phyloP scores from a whole-genome alignment of 2,329 filamentous ascomycete species.

The Rutstroemia sydowiana region DNA sequence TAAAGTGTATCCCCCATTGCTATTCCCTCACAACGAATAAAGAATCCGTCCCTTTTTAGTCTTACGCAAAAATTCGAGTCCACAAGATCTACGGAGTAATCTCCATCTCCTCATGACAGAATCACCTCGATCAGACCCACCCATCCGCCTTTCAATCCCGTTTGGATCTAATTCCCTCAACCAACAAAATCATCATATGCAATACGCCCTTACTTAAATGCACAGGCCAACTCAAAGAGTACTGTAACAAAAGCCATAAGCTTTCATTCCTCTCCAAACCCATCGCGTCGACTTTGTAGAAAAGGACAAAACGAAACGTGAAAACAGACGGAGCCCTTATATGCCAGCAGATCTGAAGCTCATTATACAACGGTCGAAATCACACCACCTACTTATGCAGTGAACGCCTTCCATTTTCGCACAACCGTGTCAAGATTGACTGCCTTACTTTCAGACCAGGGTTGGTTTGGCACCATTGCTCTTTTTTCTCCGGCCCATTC shows the following conservation, averaged over 20 bases:
- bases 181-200: no score
- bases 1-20: not conserved
- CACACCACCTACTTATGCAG: slow-evolving; percentile 10
- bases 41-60: not conserved
- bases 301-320: not conserved
- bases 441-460: slow-evolving; percentile 10
- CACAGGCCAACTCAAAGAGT: no score
- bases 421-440: slow-evolving; percentile 4
- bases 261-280: no score
- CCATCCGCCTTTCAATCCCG: no score
- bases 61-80: not conserved
- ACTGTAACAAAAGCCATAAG: no score
- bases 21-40: not conserved
- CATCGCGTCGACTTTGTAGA: not conserved
- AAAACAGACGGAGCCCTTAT: not conserved
- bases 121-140: no score
- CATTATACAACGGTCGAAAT: not conserved
- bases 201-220: no score
- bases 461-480: slow-evolving; percentile 9
- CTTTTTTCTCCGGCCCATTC: slow-evolving; percentile 8
- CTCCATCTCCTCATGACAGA: no score
- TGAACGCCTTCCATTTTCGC: slow-evolving; percentile 16
- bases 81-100: no score
- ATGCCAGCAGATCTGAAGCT: slow-evolving; percentile 2
- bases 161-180: no score